Evolutionary conservation across 768 basidiomycete species (phyloP), one percentile per base, ranked within the genome.

Genomic region (Tricholoma furcatifolium): DNA sequence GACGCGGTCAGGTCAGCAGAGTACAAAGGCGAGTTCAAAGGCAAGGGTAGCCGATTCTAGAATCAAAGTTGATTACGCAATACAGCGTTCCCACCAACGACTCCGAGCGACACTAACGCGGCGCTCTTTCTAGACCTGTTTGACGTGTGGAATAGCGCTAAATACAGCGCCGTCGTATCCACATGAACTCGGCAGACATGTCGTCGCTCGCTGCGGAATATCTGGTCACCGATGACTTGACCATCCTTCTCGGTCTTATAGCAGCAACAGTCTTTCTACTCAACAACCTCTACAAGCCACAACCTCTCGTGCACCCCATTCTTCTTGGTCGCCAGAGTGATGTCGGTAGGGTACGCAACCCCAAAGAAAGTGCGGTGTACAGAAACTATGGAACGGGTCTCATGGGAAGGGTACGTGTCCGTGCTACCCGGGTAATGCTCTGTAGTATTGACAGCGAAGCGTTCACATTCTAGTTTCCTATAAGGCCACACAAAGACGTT

Each of bases 241-340:
- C 90, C 31, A 81, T 91, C 54, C 79, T 91, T 31, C 78, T 91
- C 9, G 84, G 83, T 45, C 80, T 92, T 56, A 84, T 87, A 32
- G 83, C 84, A 4, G 87, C 85, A 2, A 87, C 87, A 8, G 79
- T 90, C 35, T 91, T 90, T 65, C 76, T 91, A 30, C 74, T 91
- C 40, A 84, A 84, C 63, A 91, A 84, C 65, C 72, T 90, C 55
- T 89, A 91, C 71, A 89, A 81, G 60, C 88, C 88, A 3, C 88
- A 88, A 60, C 85, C 88, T 2, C 81, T 95, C 39, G 93, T 95
- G 0, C 94, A 97, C 63, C 94, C 94, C n/a, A 88, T 98, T 59
- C 78, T 96, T 8, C 80, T 98, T 1, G 93, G 94, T 6, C 76
- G 93, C 45, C 94, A 98, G 76, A 92, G 91, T 60, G 95, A 97